Percentiles rank a stretch among this genome's conserved stretches.
Conservation (phyloP, 2,329 filamentous ascomycete species). For the Ascochyta pisi region DNA sequence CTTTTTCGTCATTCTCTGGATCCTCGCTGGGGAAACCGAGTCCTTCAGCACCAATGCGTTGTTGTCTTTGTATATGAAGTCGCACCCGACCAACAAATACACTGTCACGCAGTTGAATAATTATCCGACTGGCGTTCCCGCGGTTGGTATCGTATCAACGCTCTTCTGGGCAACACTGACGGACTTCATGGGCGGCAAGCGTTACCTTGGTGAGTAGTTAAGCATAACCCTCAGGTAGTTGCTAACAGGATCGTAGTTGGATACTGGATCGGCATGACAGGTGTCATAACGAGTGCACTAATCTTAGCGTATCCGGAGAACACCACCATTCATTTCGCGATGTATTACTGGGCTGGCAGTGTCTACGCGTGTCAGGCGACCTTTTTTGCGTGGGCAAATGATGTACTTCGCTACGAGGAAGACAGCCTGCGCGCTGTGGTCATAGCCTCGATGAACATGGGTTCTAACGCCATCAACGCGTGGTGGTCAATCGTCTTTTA, state of each 20-base stretch:
- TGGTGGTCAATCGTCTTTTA: constrained; percentile 80
- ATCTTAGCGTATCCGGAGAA: constrained; percentile 62
- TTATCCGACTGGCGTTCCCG: constrained; percentile 61
- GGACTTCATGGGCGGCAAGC: constrained; percentile 67
- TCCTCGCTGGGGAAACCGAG: constrained; percentile 74
- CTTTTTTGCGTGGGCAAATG: constrained; percentile 79
- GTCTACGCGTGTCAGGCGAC: constrained; percentile 77
- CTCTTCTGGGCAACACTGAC: constrained; percentile 74
- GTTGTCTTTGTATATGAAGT: constrained; percentile 59
- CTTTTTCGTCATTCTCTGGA: constrained; percentile 71
- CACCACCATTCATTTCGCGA: constrained; percentile 65
- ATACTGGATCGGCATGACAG: constrained; percentile 70
- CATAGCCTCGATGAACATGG: constrained; percentile 74
- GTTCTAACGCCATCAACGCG: constrained; percentile 71
- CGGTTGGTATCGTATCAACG: constrained; percentile 62
- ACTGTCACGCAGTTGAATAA: constrained; percentile 60
- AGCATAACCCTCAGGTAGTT: too few relatives aligned
- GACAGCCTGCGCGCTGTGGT: constrained; percentile 70
- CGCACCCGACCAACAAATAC: constrained; percentile 54
- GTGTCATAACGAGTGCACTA: constrained; percentile 67
- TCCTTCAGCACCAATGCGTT: constrained; percentile 72
- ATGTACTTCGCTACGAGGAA: constrained; percentile 70
- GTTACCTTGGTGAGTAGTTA: constrained; percentile 60
- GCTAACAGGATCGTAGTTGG: constrained; percentile 30
- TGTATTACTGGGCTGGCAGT: constrained; percentile 73